Conservation (phyloP, 441 rosid species). For the Pelargonium cotyledonis region DNA sequence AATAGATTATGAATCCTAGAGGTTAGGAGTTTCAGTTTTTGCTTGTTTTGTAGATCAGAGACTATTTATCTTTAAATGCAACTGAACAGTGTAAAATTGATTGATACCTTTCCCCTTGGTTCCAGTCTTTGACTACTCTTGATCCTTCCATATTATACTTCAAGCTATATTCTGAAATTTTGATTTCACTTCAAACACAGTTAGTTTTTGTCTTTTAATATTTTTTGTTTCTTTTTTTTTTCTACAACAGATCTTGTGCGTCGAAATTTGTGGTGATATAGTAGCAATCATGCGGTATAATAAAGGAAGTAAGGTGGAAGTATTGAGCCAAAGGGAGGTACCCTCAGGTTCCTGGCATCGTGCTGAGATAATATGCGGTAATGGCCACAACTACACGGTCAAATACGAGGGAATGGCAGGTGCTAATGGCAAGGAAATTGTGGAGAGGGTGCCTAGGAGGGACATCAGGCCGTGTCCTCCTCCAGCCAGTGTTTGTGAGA, state of each 20-base stretch:
- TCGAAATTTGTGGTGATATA: constrained; percentile 14
- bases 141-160: neutral
- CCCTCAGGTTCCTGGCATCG: constrained; percentile 72
- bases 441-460: constrained; percentile 48
- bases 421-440: constrained; percentile 16
- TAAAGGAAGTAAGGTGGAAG: constrained; percentile 68
- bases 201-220: neutral
- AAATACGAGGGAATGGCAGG: constrained; percentile 33
- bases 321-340: constrained; percentile 41
- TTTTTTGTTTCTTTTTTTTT: constrained; percentile 4
- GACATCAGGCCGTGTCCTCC: constrained; percentile 70
- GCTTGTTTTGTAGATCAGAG: neutral
- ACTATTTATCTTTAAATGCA: neutral
- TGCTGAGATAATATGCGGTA: constrained; percentile 63
- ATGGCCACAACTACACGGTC: constrained; percentile 56
- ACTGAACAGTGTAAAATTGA: neutral
- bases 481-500: constrained; percentile 25
- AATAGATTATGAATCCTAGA: neutral
- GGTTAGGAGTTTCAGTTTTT: neutral
- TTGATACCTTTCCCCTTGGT: neutral
- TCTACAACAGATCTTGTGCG: constrained; percentile 20
- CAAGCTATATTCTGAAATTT: neutral
- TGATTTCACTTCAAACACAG: neutral
- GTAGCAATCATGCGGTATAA: constrained; percentile 45
- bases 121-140: neutral